Base-by-base conservation (phyloP, 176 grass and related monocot genomes). In the Typha latifolia region DNA sequence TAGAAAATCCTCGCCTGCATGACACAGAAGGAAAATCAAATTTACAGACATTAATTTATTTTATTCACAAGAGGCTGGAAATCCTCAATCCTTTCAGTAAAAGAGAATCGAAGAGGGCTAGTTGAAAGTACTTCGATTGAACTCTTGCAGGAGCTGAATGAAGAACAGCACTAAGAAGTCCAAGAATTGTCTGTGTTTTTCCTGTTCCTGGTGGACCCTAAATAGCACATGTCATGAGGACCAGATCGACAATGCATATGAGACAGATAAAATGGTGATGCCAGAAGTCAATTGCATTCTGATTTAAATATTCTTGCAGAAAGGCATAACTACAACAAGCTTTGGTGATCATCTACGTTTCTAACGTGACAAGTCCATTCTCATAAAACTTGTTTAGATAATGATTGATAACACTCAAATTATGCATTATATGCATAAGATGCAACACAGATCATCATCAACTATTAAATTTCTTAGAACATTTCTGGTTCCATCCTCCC, bases 101-200 rank as follows among this genome's bases (percentile, higher is more conserved):
- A 48, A 78, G 5, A 61, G 14, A 66, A 75, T 14, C 74, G 12
- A 59, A 20, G 73, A 64, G 9, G 62, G 32, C 72, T 63, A 23
- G 37, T n/a, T 68, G 1, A 50, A 51, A 34, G 82, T 92, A 91
- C 93, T 84, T 97, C 21, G 81, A 80, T 74, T 87, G 80, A 74
- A 91, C 79, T 86, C 83, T 97, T 82, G 82, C 76, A 70, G 87
- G 93, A 75, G 85, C 78, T 16, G 93, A 97, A 84, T 97, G 93
- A 64, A 97, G 88, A 84, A 97, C 83, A 67, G 93, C 93, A 77
- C 88, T 97, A 14, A 97, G 93, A 62, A 97, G 93, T 82, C 85
- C 93, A 63, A 97, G 85, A 59, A 97, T 97, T 69, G 93, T 97
- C 80, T 97, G 93, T 71, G 93, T 97, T 81, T 97, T 96, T 76